Evolutionary conservation across 2,329 filamentous ascomycete genomes (phyloP), one percentile per base, ranked within the genome.

Genomic region (Colletotrichum destructivum): DNA sequence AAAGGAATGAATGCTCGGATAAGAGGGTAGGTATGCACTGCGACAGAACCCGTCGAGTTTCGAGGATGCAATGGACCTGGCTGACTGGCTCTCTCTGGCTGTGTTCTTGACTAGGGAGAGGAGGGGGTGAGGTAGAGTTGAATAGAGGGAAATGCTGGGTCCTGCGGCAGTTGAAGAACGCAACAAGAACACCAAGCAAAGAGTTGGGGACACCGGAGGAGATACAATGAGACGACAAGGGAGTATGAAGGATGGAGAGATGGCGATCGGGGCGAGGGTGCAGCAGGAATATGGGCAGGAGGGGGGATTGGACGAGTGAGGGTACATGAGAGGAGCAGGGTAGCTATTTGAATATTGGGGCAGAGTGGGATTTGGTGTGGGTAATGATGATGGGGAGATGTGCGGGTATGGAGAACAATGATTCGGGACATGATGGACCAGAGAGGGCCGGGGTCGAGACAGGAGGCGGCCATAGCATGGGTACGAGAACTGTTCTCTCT

Each of bases 341-440:
- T 78, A 78, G 75, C 75, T 80, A 79, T 79, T 81, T 79, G 79
- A 81, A 75, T 78, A 77, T 72, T 75, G 73, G 75, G 69, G 76
- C 74, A 75, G 66, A 77, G 79, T 79, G 76, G 78, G 79, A 81
- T 79, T 76, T 75, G 72, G 74, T 78, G 79, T 81, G 80, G 80
- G 74, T 79, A 78, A 23, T 62, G 38, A 51, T 62, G 60, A 62
- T 40, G 59, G 35, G 60, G n/a, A 55, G 52, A 55, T 76, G 74
- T 71, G 69, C 76, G 75, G 78, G 77, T 69, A 44, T 60, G 46
- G 77, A 57, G 55, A 72, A 49, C 46, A 59, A 66, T 52, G 61
- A 54, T 42, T 56, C 40, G 35, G 38, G 49, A 54, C 38, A 40
- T 47, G 49, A 54, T 63, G 38, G n/a, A 38, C 47, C 42, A 46